Evolutionary conservation across 2,329 filamentous ascomycete species (phyloP).

Genomic region (Camptophora hylomeconis): DNA sequence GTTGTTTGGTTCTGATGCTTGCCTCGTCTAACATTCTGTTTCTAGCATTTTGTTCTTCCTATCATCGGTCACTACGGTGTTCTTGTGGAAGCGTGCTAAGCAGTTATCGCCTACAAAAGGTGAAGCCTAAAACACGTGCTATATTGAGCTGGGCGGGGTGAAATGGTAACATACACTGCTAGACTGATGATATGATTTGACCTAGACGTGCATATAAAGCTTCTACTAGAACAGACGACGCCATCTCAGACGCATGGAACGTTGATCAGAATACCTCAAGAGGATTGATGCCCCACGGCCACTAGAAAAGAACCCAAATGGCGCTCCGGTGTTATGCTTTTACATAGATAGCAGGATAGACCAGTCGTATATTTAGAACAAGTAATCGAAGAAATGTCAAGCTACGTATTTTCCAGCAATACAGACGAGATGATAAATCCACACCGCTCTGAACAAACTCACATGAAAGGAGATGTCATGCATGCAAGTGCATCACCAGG

Average conservation of each 20-base stretch:
- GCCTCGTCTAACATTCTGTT: constrained; percentile 2
- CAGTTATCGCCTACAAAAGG: constrained; percentile 33
- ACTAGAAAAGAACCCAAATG: no score
- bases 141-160: not conserved
- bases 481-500: no score
- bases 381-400: no score
- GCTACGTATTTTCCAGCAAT: no score
- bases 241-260: no score
- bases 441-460: no score
- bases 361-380: no score
- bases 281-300: no score
- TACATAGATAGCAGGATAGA: no score
- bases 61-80: constrained; percentile 43
- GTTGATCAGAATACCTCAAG: not conserved
- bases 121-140: constrained; percentile 27
- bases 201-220: constrained; percentile 1
- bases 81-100: constrained; percentile 51
- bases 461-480: no score
- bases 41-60: constrained; percentile 52
- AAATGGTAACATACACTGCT: not conserved
- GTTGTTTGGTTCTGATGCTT: not conserved
- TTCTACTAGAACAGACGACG: not conserved
- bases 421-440: no score
- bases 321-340: no score
- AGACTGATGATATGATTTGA: constrained; percentile 1